phyloP scores from a whole-genome alignment of 2,329 filamentous ascomycete genomes.

The Penicillium griseofulvum region DNA sequence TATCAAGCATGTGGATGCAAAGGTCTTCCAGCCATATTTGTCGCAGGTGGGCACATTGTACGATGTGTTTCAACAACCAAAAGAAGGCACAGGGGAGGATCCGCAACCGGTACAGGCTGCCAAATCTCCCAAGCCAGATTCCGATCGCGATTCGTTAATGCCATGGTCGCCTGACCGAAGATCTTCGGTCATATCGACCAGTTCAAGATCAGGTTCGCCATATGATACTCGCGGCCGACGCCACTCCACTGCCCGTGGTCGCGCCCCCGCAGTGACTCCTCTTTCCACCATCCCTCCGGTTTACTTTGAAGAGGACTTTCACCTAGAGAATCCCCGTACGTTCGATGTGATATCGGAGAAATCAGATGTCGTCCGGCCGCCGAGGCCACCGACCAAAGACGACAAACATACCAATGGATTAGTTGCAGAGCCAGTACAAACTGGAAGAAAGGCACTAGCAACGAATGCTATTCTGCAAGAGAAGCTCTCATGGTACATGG shows the following conservation, averaged over 20 bases:
- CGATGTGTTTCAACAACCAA: conserved; percentile 81
- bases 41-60: conserved; percentile 82
- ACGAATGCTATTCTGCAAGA: conserved; percentile 97
- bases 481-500: conserved; percentile 99
- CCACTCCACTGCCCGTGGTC: conserved; percentile 54
- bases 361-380: conserved; percentile 84
- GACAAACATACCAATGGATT: conserved; percentile 58
- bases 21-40: conserved; percentile 81
- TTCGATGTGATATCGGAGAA: conserved; percentile 96
- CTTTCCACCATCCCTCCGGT: conserved; percentile 87
- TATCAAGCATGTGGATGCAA: conserved; percentile 73
- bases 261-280: conserved; percentile 72
- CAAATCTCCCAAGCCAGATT: conserved; percentile 46
- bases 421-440: conserved; percentile 54
- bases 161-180: conserved; percentile 46
- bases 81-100: conserved; percentile 69
- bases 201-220: conserved; percentile 46
- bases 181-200: conserved; percentile 43
- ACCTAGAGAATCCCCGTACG: conserved; percentile 89
- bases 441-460: conserved; percentile 75
- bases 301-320: conserved; percentile 94
- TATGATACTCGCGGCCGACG: conserved; percentile 51
- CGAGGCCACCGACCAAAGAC: conserved; percentile 53
- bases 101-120: conserved; percentile 47
- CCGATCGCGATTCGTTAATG: conserved; percentile 48